Evolutionary conservation across 2,329 filamentous ascomycete species (phyloP).

Genomic region (Ascochyta fabae): DNA sequence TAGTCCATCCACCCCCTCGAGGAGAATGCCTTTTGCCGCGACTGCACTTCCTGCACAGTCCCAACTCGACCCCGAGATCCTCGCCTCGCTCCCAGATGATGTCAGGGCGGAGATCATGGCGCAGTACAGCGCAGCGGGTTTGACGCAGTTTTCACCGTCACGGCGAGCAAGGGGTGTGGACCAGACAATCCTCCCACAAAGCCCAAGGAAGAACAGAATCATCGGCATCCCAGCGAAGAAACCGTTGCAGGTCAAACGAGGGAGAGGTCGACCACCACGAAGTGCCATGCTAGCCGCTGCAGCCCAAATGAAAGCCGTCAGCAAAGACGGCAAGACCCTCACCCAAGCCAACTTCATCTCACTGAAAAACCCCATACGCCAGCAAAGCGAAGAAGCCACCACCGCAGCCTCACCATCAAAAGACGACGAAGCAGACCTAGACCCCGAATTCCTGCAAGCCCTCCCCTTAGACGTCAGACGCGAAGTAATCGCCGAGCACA

Average conservation of each 20-base stretch:
- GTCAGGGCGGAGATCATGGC: conserved; percentile 83
- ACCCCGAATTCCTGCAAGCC: conserved; percentile 76
- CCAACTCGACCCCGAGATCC: conserved; percentile 83
- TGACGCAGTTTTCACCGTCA: conserved; percentile 37
- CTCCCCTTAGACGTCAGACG: conserved; percentile 71
- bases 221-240: conserved; percentile 59
- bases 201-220: conserved; percentile 60
- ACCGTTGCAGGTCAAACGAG: conserved; percentile 70
- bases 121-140: conserved; percentile 61
- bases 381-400: conserved; percentile 29
- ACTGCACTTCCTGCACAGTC: conserved; percentile 66
- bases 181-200: conserved; percentile 47
- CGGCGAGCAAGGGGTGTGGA: conserved; percentile 45
- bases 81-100: conserved; percentile 82
- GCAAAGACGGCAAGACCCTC: conserved; percentile 51
- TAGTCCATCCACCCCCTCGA: conserved; percentile 24
- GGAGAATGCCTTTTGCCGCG: conserved; percentile 32
- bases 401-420: conserved; percentile 31
- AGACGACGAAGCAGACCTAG: conserved; percentile 24
- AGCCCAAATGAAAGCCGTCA: conserved; percentile 56
- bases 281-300: conserved; percentile 53
- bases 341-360: conserved; percentile 77
- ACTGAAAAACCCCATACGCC: conserved; percentile 36
- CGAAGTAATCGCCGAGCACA: conserved; percentile 80
- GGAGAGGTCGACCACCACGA: conserved; percentile 58